Percentiles rank a stretch among this genome's conserved stretches.
Conservation (phyloP, 2,329 filamentous ascomycete genomes). For the Alternaria brassicicola region DNA sequence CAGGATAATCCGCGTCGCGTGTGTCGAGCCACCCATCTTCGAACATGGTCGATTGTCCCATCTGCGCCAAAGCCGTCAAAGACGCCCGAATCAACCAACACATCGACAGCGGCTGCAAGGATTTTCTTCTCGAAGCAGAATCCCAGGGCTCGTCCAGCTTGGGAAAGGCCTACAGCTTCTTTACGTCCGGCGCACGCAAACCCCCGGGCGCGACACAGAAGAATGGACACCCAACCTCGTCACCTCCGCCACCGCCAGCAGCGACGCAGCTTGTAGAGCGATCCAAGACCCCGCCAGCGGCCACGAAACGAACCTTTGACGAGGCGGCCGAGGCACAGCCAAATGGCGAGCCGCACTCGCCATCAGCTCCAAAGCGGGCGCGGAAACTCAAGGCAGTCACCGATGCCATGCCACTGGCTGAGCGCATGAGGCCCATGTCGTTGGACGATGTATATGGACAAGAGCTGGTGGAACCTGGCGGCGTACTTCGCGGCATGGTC, state of each 20-base stretch:
- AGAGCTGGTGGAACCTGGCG: constrained; percentile 82
- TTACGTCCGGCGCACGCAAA: constrained; percentile 59
- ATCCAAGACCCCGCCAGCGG: constrained; percentile 35
- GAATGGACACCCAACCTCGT: constrained; percentile 28
- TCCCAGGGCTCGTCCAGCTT: constrained; percentile 34
- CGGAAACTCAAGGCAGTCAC: constrained; percentile 63
- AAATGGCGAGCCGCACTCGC: constrained; percentile 36
- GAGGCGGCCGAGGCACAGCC: constrained; percentile 22
- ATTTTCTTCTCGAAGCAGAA: constrained; percentile 64
- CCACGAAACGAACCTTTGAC: constrained; percentile 35
- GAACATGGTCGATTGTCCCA: constrained; percentile 74
- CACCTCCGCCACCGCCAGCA: constrained; percentile 22
- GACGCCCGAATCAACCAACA: constrained; percentile 83
- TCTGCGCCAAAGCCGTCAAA: constrained; percentile 76
- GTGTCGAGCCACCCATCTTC: constrained; percentile 13
- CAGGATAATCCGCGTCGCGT: constrained; percentile 19
- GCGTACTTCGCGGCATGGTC: constrained; percentile 86
- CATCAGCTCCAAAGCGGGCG: constrained; percentile 61
- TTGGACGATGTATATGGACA: constrained; percentile 91
- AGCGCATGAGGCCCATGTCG: constrained; percentile 85
- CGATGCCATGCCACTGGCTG: constrained; percentile 81
- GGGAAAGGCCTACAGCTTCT: constrained; percentile 57
- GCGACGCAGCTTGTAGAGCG: constrained; percentile 21
- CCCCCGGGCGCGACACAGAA: constrained; percentile 26
- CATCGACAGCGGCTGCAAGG: constrained; percentile 81